Evolutionary conservation across 2,329 filamentous ascomycete genomes (phyloP).

Genomic region (Leptographium wingfieldii): DNA sequence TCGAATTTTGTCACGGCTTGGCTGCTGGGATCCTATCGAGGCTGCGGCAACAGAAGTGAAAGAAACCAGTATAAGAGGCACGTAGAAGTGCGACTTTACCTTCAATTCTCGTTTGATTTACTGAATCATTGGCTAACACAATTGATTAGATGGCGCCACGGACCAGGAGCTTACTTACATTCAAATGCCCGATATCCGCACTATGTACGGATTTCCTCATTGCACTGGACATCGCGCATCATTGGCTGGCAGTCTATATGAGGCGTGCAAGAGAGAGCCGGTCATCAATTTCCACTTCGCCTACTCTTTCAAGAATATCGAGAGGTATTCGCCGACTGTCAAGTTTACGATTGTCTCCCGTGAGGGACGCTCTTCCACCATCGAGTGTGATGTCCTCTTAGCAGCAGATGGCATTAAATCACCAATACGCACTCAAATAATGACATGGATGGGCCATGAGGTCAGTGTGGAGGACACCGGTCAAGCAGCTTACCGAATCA

Average conservation of each 20-base stretch:
- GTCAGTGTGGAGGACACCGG: conserved; percentile 54
- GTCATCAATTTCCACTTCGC: conserved; percentile 59
- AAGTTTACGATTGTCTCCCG: background rate
- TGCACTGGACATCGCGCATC: conserved; percentile 69
- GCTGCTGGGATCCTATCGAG: conserved; percentile 59
- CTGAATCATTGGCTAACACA: background rate
- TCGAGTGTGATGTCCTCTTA: conserved; percentile 40
- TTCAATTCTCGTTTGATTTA: background rate
- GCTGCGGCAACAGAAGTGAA: conserved; percentile 57
- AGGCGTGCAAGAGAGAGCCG: conserved; percentile 50
- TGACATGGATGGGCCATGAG: conserved; percentile 35
- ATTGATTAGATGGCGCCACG: conserved; percentile 46
- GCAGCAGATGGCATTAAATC: conserved; percentile 46
- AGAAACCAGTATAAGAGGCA: conserved; percentile 60
- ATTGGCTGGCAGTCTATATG: conserved; percentile 55
- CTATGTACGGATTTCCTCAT: conserved; percentile 61
- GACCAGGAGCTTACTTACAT: conserved; percentile 60
- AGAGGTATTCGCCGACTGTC: conserved; percentile 37
- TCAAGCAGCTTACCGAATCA: conserved; percentile 68
- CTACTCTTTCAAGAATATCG: conserved; percentile 39
- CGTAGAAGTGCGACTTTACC: conserved; percentile 11
- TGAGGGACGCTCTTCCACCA: conserved; percentile 6
- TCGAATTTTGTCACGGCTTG: conserved; percentile 58
- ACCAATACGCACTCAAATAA: conserved; percentile 35
- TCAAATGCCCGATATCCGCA: conserved; percentile 51